Conservation (phyloP, 1,139 yeast genomes). For the Kodamaea alishanica region DNA sequence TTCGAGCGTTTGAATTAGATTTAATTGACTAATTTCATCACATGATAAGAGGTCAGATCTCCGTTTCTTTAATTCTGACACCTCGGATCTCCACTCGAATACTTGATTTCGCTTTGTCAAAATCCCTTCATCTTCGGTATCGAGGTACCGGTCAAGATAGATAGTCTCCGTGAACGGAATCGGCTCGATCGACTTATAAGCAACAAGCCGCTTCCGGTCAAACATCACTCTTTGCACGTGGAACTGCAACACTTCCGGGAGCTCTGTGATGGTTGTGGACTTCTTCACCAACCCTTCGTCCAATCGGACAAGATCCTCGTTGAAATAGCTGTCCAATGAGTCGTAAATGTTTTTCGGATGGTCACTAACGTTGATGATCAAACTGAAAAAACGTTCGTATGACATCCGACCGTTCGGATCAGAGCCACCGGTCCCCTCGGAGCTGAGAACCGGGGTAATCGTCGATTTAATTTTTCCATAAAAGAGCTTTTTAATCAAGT, state of each 20-base stretch:
- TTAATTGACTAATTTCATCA: constrained; percentile 48
- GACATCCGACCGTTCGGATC: constrained; percentile 53
- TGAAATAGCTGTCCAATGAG: constrained; percentile 81
- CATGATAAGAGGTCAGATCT: constrained; percentile 39
- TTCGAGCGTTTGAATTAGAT: constrained; percentile 43
- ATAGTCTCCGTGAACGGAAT: constrained; percentile 74
- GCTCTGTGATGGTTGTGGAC: constrained; percentile 61
- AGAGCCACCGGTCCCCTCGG: constrained; percentile 8
- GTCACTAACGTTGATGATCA: constrained; percentile 80
- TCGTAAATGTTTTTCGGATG: constrained; percentile 88
- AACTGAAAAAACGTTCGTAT: constrained; percentile 71
- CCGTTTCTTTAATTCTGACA: constrained; percentile 41
- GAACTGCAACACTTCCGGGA: constrained; percentile 82
- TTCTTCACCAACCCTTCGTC: constrained; percentile 76
- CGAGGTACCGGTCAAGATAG: constrained; percentile 85
- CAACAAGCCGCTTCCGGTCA: constrained; percentile 67
- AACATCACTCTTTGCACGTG: constrained; percentile 93
- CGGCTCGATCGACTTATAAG: constrained; percentile 80
- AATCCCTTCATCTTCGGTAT: constrained; percentile 58
- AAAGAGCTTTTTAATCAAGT: constrained; percentile 71
- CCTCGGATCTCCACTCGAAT: constrained; percentile 59
- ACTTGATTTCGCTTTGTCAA: constrained; percentile 55
- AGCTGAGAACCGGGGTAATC: constrained; percentile 27
- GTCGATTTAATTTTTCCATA: constrained; percentile 61
- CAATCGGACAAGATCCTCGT: constrained; percentile 65